These are phyloP conservation scores for Saturnispora halmiae DNA, from an alignment of 805 yeast species.

Conservation along the genomic window DNA sequence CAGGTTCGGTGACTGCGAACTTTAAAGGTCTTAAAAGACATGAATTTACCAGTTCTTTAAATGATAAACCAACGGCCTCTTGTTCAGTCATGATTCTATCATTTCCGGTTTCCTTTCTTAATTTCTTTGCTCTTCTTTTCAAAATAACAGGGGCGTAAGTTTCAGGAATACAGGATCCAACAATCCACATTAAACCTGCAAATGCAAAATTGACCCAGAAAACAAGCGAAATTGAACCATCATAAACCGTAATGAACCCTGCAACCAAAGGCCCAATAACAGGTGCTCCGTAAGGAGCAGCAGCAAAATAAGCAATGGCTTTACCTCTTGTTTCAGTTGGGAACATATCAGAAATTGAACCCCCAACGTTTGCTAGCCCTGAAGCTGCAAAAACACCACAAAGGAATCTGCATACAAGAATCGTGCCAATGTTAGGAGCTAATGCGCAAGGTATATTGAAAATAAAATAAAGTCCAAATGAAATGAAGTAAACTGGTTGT, in stretches of 20 bases:
- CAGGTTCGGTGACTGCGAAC: slow-evolving; percentile 75
- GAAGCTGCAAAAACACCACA: slow-evolving; percentile 83
- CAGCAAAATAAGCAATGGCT: slow-evolving; percentile 86
- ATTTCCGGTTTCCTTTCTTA: slow-evolving; percentile 76
- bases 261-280: slow-evolving; percentile 82
- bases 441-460: slow-evolving; percentile 85
- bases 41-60: slow-evolving; percentile 59
- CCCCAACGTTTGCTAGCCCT: slow-evolving; percentile 81
- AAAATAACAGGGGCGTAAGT: slow-evolving; percentile 81
- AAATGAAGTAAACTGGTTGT: slow-evolving; percentile 70
- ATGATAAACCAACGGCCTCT: slow-evolving; percentile 69
- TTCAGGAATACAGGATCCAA: slow-evolving; percentile 66
- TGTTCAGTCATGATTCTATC: slow-evolving; percentile 84
- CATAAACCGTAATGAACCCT: slow-evolving; percentile 71
- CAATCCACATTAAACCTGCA: slow-evolving; percentile 75
- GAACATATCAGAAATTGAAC: slow-evolving; percentile 85
- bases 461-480: slow-evolving; percentile 63
- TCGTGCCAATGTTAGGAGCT: slow-evolving; percentile 72
- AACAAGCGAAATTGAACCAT: slow-evolving; percentile 60
- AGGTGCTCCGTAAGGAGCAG: slow-evolving; percentile 91
- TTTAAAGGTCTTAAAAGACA: slow-evolving; percentile 75
- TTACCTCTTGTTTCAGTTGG: slow-evolving; percentile 72
- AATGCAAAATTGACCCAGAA: slow-evolving; percentile 92
- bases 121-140: slow-evolving; percentile 50
- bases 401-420: slow-evolving; percentile 73